phyloP scores from a whole-genome alignment of 2,329 filamentous ascomycete species.

The Beauveria rudraprayagi region DNA sequence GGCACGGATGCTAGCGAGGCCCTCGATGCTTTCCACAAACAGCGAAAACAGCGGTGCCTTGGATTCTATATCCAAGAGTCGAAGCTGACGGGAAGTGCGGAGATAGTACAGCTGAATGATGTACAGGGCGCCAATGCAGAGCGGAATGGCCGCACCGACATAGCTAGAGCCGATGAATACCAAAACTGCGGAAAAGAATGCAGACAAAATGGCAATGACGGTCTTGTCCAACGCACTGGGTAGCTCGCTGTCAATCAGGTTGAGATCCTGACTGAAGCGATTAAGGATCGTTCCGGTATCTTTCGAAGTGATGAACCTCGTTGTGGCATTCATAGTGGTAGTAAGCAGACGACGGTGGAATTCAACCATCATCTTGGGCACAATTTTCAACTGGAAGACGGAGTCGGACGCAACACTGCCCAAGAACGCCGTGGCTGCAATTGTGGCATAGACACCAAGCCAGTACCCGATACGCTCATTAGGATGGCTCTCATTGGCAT shows the following conservation, averaged over 20 bases:
- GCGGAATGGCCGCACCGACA: conserved; percentile 37
- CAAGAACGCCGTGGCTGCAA: conserved; percentile 14
- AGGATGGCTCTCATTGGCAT: conserved; percentile 15
- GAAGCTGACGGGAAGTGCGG: conserved; percentile 24
- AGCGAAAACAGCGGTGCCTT: conserved; percentile 24
- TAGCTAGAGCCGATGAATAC: conserved; percentile 39
- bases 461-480: conserved; percentile 18
- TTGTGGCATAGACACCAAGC: conserved; percentile 16
- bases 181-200: conserved; percentile 26
- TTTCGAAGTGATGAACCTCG: conserved; percentile 28
- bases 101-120: conserved; percentile 24
- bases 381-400: conserved; percentile 17
- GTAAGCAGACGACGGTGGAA: conserved; percentile 18
- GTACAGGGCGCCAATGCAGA: conserved; percentile 19
- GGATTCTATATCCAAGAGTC: conserved; percentile 23
- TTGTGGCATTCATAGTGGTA: conserved; percentile 26
- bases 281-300: conserved; percentile 29
- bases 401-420: conserved; percentile 11
- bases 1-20: conserved; percentile 25
- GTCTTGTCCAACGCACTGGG: conserved; percentile 24
- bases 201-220: conserved; percentile 16
- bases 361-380: conserved; percentile 21
- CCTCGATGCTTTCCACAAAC: conserved; percentile 21
- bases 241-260: conserved; percentile 29
- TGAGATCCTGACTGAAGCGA: conserved; percentile 33